phyloP scores from a whole-genome alignment of 345 rosid genomes.

The Corchorus capsularis region DNA sequence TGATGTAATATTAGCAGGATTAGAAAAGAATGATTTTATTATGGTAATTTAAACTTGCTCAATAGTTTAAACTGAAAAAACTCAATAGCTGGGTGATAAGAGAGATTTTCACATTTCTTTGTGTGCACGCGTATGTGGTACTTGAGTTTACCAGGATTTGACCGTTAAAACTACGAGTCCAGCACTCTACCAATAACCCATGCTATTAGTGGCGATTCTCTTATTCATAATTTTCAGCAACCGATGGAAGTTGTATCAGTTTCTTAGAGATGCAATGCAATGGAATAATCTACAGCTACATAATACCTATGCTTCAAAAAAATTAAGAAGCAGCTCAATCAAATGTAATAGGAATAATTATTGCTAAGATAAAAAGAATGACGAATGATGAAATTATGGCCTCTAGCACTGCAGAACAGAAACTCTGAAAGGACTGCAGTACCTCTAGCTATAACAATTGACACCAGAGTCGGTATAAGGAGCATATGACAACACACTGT shows the following conservation, averaged over 20 bases:
- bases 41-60: slow-evolving; percentile 2
- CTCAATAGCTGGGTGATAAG: neutral
- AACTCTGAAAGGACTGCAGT: neutral
- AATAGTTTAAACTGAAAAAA: neutral
- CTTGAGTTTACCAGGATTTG: no score
- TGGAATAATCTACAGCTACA: no score
- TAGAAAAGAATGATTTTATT: neutral
- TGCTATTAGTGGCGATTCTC: neutral
- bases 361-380: neutral
- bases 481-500: no score
- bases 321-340: neutral
- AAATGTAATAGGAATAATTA: neutral
- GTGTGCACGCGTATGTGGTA: no score
- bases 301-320: neutral
- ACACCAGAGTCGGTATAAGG: neutral
- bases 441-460: neutral
- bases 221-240: neutral
- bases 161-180: no score
- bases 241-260: neutral
- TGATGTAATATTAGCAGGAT: neutral
- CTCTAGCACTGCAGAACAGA: neutral
- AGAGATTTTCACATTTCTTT: no score
- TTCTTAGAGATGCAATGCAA: neutral
- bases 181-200: no score
- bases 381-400: neutral